Evolutionary conservation across 78 protist genomes (phyloP).

Genomic region (Creolimax fragrantissima): DNA sequence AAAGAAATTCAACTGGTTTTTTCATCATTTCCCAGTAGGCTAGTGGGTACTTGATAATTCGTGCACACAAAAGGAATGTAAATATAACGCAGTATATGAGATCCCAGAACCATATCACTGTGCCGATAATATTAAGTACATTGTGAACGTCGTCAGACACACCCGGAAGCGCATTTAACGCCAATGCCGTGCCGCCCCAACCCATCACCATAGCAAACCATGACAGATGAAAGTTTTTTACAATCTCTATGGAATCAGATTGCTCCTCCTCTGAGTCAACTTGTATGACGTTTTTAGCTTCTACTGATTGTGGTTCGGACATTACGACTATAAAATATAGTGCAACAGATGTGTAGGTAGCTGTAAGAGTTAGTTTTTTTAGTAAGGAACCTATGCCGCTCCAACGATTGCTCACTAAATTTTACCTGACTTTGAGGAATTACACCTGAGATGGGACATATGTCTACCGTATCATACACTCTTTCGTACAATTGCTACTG

Average conservation of each 20-base stretch:
- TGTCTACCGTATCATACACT: too few species aligned
- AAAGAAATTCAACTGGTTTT: background rate
- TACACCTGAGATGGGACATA: too few species aligned
- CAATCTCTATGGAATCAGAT: background rate
- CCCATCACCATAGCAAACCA: constrained; percentile 3
- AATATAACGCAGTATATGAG: background rate
- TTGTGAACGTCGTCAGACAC: background rate
- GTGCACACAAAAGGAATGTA: background rate
- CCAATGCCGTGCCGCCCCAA: constrained; percentile 2
- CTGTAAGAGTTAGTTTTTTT: background rate
- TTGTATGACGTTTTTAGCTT: background rate
- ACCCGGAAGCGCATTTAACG: background rate
- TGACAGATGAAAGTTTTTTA: background rate
- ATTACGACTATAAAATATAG: too few species aligned
- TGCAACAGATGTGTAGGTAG: too few species aligned
- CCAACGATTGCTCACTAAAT: too few species aligned
- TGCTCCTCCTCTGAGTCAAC: background rate
- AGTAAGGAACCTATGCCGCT: too few species aligned
- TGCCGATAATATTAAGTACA: background rate
- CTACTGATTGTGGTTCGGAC: background rate
- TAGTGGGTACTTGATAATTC: background rate
- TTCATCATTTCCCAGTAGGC: background rate
- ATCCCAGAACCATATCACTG: background rate
- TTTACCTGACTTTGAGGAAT: too few species aligned
- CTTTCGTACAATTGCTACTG: too few species aligned